Evolutionary conservation across 257 asterid genomes (phyloP).

Genomic region (Penstemon davidsonii): DNA sequence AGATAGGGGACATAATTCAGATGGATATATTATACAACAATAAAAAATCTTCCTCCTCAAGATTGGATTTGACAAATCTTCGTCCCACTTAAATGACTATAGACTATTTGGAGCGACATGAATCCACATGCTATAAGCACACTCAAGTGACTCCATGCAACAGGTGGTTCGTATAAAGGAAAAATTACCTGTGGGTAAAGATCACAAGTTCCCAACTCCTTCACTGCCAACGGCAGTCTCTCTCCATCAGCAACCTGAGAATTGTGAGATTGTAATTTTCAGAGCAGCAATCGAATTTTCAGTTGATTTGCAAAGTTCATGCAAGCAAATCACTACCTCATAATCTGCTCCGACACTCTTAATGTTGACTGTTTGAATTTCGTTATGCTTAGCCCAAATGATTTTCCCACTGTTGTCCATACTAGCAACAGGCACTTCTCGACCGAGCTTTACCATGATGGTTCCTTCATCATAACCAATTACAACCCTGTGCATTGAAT

Average conservation of each 20-base stretch:
- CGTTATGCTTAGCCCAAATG: constrained; percentile 98
- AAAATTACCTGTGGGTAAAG: constrained; percentile 90
- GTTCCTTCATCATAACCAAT: constrained; percentile 99
- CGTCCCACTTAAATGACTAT: constrained; percentile 1
- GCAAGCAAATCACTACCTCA: constrained; percentile 54
- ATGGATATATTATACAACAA: too few relatives aligned
- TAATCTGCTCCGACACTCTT: constrained; percentile 93
- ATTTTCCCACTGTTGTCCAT: constrained; percentile 98
- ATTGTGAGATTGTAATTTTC: constrained; percentile 15
- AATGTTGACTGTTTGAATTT: constrained; percentile 93
- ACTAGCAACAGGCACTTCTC: constrained; percentile 96
- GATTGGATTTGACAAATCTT: neutral
- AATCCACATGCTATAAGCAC: neutral
- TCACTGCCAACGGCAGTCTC: constrained; percentile 91
- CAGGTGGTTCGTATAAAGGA: constrained; percentile 25
- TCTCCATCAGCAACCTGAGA: constrained; percentile 96
- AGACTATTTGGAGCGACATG: constrained; percentile 7
- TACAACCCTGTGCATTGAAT: constrained; percentile 66
- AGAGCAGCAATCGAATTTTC: constrained; percentile 26
- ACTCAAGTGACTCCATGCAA: constrained; percentile 7
- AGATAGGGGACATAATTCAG: too few relatives aligned
- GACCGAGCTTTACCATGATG: constrained; percentile 95
- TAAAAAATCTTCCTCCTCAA: neutral
- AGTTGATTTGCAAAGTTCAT: constrained; percentile 10
- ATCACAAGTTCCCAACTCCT: constrained; percentile 97